Evolutionary conservation across 352 stramenopile species (phyloP), one percentile per base, ranked within the genome.

Genomic region (Phytopythium montanum): DNA sequence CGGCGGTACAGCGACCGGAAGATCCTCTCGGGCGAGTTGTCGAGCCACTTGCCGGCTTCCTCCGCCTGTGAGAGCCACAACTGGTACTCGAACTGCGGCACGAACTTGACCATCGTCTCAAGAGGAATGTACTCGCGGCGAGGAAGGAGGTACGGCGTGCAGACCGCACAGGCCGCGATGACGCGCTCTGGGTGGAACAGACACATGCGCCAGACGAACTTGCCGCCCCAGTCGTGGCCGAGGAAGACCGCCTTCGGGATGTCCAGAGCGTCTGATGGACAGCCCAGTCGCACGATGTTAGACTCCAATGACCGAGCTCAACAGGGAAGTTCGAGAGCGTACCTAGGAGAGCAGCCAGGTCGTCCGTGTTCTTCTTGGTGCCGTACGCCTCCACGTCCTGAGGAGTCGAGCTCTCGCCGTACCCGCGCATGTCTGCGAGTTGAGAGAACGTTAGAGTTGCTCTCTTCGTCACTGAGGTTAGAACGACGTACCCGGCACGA

Each of bases 191-290:
- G 75, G 51, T 87, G 76, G 65, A 78, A 87, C 14, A 88, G 61
- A 46, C 69, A 68, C 65, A 88, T 83, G 52, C 68, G 70, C 71
- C 73, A 90, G 25, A 81, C 74, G 6, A 67, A 65, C n/a, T 65
- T 59, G 18, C 66, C 75, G 31, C 79, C 79, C 79, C 79, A 90
- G 57, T 90, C 79, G 16, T 90, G 80, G 16, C 75, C 80, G 34
- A 84, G 58, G 34, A 88, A 65, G 23, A 81, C 68, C 21, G 62
- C 67, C 62, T 76, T 75, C 7, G 75, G 62, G 23, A 87, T 72
- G 25, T 78, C 70, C 1, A 88, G 71, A 23, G 63, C 57, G 46
- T 88, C 75, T 85, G 46, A 16, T 42, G 4, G 36, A 3, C 36
- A 42, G 3, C 36, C 5, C 14, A n/a, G 5, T 42, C 12, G 12